phyloP scores from a whole-genome alignment of 2,329 filamentous ascomycete species.

The Cladosporium sp. region DNA sequence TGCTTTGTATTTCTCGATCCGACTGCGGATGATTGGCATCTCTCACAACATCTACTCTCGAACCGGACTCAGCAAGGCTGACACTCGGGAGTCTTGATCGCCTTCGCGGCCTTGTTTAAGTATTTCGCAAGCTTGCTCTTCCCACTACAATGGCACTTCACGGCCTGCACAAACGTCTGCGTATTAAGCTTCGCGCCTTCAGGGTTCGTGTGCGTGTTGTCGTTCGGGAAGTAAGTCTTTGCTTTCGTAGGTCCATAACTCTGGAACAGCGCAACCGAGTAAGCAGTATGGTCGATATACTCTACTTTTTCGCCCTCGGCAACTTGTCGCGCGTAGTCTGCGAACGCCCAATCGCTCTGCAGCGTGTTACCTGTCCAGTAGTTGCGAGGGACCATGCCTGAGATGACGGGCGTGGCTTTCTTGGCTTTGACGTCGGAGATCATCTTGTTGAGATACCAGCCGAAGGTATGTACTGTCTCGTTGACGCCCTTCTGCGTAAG shows the following conservation, averaged over 20 bases:
- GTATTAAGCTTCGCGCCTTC: slow-evolving; percentile 23
- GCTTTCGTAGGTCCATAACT: slow-evolving; percentile 25
- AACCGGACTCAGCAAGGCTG: neutral
- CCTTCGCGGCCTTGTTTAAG: neutral
- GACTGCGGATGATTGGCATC: no score
- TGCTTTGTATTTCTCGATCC: no score
- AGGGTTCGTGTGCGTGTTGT: slow-evolving; percentile 34
- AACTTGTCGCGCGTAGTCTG: slow-evolving; percentile 26
- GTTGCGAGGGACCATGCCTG: slow-evolving; percentile 27
- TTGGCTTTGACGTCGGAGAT: slow-evolving; percentile 29
- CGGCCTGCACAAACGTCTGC: slow-evolving; percentile 25
- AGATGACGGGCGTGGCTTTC: slow-evolving; percentile 26
- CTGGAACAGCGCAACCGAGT: slow-evolving; percentile 29
- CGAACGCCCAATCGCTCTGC: slow-evolving; percentile 23
- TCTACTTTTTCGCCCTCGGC: slow-evolving; percentile 23
- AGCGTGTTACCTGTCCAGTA: slow-evolving; percentile 3
- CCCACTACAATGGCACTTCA: slow-evolving; percentile 19
- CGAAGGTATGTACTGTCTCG: slow-evolving; percentile 30
- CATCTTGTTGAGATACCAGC: slow-evolving; percentile 33
- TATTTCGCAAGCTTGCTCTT: neutral
- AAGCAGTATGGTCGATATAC: slow-evolving; percentile 33
- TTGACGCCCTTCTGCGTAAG: slow-evolving; percentile 20
- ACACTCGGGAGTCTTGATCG: neutral
- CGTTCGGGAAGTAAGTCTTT: slow-evolving; percentile 32
- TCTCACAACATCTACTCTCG: neutral